A percentile compares a stretch with the other conserved stretches of the same genome.
Conservation (phyloP, 306 rosid species). For the Trifolium fragiferum region DNA sequence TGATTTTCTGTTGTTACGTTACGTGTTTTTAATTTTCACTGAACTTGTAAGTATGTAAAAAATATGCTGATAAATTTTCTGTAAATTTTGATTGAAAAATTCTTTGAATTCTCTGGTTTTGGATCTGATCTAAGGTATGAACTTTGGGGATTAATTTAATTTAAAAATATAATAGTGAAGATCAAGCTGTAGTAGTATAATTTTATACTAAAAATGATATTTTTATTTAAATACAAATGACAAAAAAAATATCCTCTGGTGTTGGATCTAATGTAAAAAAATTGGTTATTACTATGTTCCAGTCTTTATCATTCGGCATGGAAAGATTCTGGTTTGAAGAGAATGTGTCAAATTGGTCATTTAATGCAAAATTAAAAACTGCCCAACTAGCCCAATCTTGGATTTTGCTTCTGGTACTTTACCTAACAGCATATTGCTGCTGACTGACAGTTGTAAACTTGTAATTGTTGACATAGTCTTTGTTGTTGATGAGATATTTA, state of each 20-base stretch:
- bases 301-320: neutral
- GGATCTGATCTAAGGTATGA: conserved; percentile 21
- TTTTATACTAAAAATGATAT: neutral
- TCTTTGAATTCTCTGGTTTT: conserved; percentile 1
- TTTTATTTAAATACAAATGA: neutral
- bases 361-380: conserved; percentile 7
- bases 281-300: neutral
- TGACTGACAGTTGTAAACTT: conserved; percentile 1
- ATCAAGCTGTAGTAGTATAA: neutral
- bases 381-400: neutral
- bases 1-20: neutral
- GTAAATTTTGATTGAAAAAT: neutral
- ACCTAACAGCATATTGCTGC: neutral
- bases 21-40: neutral
- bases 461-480: neutral
- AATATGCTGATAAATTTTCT: neutral
- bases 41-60: neutral
- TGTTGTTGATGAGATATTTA: neutral
- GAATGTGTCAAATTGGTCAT: neutral
- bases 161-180: neutral
- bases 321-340: neutral
- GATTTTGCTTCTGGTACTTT: conserved; percentile 1
- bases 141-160: neutral
- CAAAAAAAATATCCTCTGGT: neutral
- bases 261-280: neutral